Base-by-base conservation (phyloP, 2,329 filamentous ascomycete species). In the Trematosphaeria pertusa region DNA sequence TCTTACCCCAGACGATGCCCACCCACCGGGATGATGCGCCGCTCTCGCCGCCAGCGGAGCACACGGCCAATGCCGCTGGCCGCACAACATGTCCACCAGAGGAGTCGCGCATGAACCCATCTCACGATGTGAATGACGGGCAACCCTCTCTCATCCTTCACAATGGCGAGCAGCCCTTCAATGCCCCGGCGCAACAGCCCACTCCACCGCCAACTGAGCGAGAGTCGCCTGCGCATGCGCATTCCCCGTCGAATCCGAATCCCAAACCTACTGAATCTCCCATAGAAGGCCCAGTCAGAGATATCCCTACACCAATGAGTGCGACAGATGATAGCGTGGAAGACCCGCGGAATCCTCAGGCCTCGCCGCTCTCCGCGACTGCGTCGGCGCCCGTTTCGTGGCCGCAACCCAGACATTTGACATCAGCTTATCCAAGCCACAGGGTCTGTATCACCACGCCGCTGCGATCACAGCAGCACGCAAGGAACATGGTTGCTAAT, bases 71-170 rank as follows among this genome's bases (percentile, higher is more conserved):
- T 52, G 61, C 74, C 58, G 71, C 74, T 56, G 65, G 70, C 62
- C 78, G 72, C 62, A 67, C 73, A 40, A 76, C 76, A 50, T 81
- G 78, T 65, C 78, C 78, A n/a, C 78, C 78, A 31, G 78, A 81
- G 21, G 67, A 71, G 24, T 49, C 54, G 61, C 69, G 65, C 53
- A 58, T 53, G 15, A 50, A 52, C 38, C 38, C 56, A 21, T 30
- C 52, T 52, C 45, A 65, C 65, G 62, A 65, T 65, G 41, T 73
- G 62, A 52, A 67, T 65, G 35, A 56, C 56, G 31, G 65, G 59
- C 46, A 59, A n/a, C 35, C 45, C 11, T 39, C 46, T 12, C 52
- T 35, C 37, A 30, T 46, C 48, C 50, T 52, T 19, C 45, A 50
- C 46, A 44, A 61, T 56, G 56, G 47, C 36, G 48, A 53, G 20